Evolutionary conservation across 225 moss, liverwort and hornwort genomes (phyloP), one percentile per base, ranked within the genome.

Genomic region (Antitrichia curtipendula): DNA sequence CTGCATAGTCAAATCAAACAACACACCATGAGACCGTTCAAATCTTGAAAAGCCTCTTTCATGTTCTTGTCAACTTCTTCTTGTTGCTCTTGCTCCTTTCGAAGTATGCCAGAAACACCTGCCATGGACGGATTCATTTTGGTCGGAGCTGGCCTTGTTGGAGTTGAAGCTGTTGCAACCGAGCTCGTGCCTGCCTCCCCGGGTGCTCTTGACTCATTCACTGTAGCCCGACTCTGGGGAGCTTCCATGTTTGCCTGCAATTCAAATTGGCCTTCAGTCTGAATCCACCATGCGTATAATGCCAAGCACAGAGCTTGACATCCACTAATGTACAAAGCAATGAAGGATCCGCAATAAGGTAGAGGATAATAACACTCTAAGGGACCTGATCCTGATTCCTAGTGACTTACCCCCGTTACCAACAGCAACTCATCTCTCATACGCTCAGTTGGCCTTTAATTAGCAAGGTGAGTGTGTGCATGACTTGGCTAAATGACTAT

Each of bases 111-210:
- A 28, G 96, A 95, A 34, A 99, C 97, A 29, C 98, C 98, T 84
- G 98, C 97, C 98, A 99, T 99, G 49, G 97, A 95, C 84, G 98
- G 95, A 92, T 99, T 97, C 85, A 98, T 90, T 87, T 93, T 97
- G 36, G 89, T 84, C 75, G 93, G 92, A 84, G 71, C 88, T 68
- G 89, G 89, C 74, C 91, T 91, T 75, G 84, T 87, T 38, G 82
- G 89, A 49, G 78, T 77, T 84, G 78, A 28, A 53, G 49, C 90
- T 65, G 60, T 25, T 83, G 90, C 62, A 66, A 82, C 91, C 49
- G 91, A 87, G 82, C 93, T 94, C 40, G 93, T 91, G 62, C 91
- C 91, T 79, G 90, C 88, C 73, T 89, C 90, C 69, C 73, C 92
- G 80, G 74, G 85, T 53, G 74, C 86, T 80, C 74, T 77, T 8